phyloP scores from a whole-genome alignment of 148 eudicot genomes.

The Rhododendron ovatum region DNA sequence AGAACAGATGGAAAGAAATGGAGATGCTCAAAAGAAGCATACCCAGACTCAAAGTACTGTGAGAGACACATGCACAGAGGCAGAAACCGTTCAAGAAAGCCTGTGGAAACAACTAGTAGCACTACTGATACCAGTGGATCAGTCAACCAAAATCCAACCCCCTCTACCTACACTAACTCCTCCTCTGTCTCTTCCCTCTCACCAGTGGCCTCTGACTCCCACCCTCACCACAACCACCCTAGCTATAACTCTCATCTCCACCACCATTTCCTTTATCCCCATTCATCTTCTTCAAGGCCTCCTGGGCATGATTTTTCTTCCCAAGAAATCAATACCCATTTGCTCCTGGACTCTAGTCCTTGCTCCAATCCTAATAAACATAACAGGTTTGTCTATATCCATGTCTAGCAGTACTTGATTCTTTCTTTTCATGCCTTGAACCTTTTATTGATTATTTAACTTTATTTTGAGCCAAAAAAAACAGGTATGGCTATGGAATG shows the following conservation, averaged over 20 bases:
- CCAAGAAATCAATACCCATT: slow-evolving; percentile 19
- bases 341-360: slow-evolving; percentile 24
- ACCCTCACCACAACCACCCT: slow-evolving; percentile 12
- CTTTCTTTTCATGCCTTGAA: background rate
- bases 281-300: slow-evolving; percentile 38
- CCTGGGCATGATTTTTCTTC: slow-evolving; percentile 28
- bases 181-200: slow-evolving; percentile 25
- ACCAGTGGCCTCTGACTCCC: slow-evolving; percentile 15
- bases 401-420: background rate
- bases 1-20: slow-evolving; percentile 99
- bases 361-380: slow-evolving; percentile 20
- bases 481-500: slow-evolving; percentile 27
- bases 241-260: slow-evolving; percentile 11
- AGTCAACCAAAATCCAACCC: slow-evolving; percentile 25
- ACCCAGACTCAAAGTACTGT: slow-evolving; percentile 94
- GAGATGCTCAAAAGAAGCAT: slow-evolving; percentile 98
- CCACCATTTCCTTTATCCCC: slow-evolving; percentile 32
- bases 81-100: slow-evolving; percentile 99
- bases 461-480: background rate
- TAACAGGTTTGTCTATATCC: slow-evolving; percentile 25
- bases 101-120: slow-evolving; percentile 68
- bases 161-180: background rate
- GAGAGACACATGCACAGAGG: slow-evolving; percentile 99
- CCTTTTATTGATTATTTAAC: background rate
- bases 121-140: slow-evolving; percentile 15